Evolutionary conservation across 2,329 filamentous ascomycete genomes (phyloP).

Genomic region (Magnaporthiopsis rhizophila): DNA sequence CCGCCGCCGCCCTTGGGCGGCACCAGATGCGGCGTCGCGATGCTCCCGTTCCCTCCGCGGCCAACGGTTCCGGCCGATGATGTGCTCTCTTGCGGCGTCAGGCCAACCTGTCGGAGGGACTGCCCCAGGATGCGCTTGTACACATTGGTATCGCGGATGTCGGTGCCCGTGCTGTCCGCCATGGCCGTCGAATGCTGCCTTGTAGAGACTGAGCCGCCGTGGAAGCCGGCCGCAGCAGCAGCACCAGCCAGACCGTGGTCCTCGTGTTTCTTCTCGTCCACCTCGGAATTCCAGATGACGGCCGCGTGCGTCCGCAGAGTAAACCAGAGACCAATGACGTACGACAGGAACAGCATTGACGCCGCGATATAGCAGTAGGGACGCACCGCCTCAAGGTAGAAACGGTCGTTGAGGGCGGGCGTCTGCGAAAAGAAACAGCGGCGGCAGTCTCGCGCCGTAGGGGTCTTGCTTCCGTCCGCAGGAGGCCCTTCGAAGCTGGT

Average conservation of each 20-base stretch:
- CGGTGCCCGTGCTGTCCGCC: constrained; percentile 45
- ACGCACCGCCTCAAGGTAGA: constrained; percentile 83
- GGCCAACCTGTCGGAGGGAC: constrained; percentile 74
- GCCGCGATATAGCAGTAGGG: constrained; percentile 92
- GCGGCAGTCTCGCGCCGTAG: constrained; percentile 64
- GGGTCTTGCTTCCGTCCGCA: constrained; percentile 22
- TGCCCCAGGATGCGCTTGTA: constrained; percentile 93
- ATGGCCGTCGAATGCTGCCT: constrained; percentile 16
- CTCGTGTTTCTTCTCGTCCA: constrained; percentile 66
- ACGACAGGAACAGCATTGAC: constrained; percentile 79
- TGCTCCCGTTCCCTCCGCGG: constrained; percentile 32
- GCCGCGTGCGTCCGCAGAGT: constrained; percentile 93
- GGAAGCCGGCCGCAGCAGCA: neutral
- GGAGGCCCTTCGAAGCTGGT: constrained; percentile 31
- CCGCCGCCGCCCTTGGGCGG: constrained; percentile 52
- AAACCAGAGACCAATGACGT: constrained; percentile 90
- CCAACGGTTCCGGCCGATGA: constrained; percentile 24
- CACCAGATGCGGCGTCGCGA: constrained; percentile 61
- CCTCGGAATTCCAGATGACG: constrained; percentile 88
- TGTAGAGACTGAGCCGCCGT: neutral
- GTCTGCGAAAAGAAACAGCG: constrained; percentile 90
- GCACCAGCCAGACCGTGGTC: constrained; percentile 25
- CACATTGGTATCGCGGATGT: constrained; percentile 79
- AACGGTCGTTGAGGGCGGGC: constrained; percentile 75
- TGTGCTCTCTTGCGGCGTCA: constrained; percentile 45